phyloP scores from a whole-genome alignment of 2,329 filamentous ascomycete species.

The Microsporum canis region DNA sequence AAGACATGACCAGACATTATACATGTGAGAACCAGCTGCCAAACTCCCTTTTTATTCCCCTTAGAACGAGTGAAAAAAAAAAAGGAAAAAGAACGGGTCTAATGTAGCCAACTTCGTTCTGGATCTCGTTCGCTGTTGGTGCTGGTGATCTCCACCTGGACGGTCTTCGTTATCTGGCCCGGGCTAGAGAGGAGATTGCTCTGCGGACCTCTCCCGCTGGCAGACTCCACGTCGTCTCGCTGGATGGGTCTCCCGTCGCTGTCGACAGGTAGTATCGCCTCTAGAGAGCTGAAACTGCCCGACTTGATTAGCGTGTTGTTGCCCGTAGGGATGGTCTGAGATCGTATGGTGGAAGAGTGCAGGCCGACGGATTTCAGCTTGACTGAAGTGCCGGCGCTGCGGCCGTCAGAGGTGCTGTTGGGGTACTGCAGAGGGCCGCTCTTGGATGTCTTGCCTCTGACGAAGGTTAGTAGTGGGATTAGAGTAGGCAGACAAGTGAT shows the following conservation, averaged over 20 bases:
- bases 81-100: not conserved
- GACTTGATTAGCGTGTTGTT: not conserved
- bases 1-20: not conserved
- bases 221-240: not conserved
- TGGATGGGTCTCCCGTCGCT: not conserved
- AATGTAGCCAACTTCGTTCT: not conserved
- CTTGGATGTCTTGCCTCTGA: not conserved
- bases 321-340: not conserved
- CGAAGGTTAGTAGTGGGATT: not conserved
- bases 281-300: constrained; percentile 1
- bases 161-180: not conserved
- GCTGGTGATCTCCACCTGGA: not conserved
- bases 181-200: not conserved
- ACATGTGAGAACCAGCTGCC: not conserved
- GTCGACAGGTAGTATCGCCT: not conserved
- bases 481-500: constrained; percentile 5
- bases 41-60: not conserved
- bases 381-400: not conserved
- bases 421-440: not conserved
- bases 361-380: not conserved
- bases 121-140: not conserved
- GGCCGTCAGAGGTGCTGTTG: not conserved
- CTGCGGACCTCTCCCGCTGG: not conserved
- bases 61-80: not conserved
- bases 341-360: not conserved